phyloP scores from a whole-genome alignment of 2,329 filamentous ascomycete genomes.

The Passalora sequoiae region DNA sequence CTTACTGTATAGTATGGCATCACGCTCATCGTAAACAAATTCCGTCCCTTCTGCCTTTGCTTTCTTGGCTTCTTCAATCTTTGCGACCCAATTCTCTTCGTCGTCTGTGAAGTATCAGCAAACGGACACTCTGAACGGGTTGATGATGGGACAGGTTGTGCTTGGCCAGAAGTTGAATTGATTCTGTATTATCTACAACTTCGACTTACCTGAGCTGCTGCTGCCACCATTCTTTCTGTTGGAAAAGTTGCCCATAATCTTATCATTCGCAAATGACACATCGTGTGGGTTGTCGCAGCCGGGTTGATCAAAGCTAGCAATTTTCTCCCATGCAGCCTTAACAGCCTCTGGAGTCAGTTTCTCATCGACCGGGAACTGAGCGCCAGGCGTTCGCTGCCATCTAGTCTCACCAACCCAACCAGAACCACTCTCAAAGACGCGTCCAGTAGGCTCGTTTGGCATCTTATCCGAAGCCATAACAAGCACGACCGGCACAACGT shows the following conservation, averaged over 20 bases:
- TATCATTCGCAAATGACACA: slow-evolving; percentile 69
- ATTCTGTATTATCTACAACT: slow-evolving; percentile 2
- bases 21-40: slow-evolving; percentile 78
- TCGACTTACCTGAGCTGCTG: slow-evolving; percentile 15
- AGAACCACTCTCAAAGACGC: slow-evolving; percentile 88
- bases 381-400: slow-evolving; percentile 88
- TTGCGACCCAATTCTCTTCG: slow-evolving; percentile 55
- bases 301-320: slow-evolving; percentile 81
- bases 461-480: slow-evolving; percentile 82
- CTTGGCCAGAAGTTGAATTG: not conserved
- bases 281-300: slow-evolving; percentile 82
- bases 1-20: slow-evolving; percentile 80
- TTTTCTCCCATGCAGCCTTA: slow-evolving; percentile 66
- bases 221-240: slow-evolving; percentile 66
- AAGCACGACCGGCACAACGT: slow-evolving; percentile 88
- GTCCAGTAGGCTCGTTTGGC: slow-evolving; percentile 71
- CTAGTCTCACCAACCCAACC: slow-evolving; percentile 89
- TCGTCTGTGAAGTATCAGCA: slow-evolving; percentile 5
- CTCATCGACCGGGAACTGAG: slow-evolving; percentile 85
- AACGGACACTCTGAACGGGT: not conserved
- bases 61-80: slow-evolving; percentile 71
- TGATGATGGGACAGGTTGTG: slow-evolving; percentile 2
- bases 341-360: slow-evolving; percentile 81
- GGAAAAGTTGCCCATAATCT: slow-evolving; percentile 77
- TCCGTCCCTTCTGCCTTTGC: slow-evolving; percentile 66